Evolutionary conservation across 805 yeast genomes (phyloP).

Genomic region (Candida vaughaniae): DNA sequence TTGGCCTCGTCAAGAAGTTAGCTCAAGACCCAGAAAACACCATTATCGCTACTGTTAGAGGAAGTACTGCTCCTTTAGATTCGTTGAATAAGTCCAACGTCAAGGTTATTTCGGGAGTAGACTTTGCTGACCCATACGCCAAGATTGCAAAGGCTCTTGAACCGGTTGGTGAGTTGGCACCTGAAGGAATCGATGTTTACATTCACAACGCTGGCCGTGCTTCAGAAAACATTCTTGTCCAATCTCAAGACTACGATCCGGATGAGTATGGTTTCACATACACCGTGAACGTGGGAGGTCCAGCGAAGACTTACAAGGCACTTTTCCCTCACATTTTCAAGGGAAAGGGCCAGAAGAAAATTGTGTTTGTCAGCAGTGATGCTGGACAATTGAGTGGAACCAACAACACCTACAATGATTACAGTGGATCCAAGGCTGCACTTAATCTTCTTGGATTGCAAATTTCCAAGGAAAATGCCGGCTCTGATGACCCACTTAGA

Average conservation of each 20-base stretch:
- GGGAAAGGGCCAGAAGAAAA: slow-evolving; percentile 10
- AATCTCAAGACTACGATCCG: slow-evolving; percentile 3
- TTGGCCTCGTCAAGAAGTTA: slow-evolving; percentile 24
- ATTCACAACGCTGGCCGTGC: slow-evolving; percentile 10
- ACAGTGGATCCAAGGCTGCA: slow-evolving; percentile 38
- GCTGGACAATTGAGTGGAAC: slow-evolving; percentile 3
- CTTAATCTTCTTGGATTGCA: slow-evolving; percentile 27
- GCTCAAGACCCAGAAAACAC: slow-evolving; percentile 22
- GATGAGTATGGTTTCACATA: slow-evolving; percentile 4
- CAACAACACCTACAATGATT: slow-evolving; percentile 8
- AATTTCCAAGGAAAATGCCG: slow-evolving; percentile 19
- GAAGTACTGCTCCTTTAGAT: slow-evolving; percentile 18
- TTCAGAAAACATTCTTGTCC: neutral
- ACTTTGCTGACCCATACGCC: slow-evolving; percentile 4
- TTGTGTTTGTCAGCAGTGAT: slow-evolving; percentile 24
- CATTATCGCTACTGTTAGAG: slow-evolving; percentile 42
- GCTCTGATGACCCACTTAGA: slow-evolving; percentile 21
- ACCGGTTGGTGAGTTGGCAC: slow-evolving; percentile 7
- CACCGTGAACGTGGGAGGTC: slow-evolving; percentile 10
- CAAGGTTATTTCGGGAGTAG: slow-evolving; percentile 5
- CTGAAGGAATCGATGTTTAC: slow-evolving; percentile 25
- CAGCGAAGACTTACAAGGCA: slow-evolving; percentile 12
- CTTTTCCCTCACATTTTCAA: slow-evolving; percentile 11
- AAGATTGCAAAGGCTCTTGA: slow-evolving; percentile 8
- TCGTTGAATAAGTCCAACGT: slow-evolving; percentile 3